Percentiles rank a stretch among this genome's conserved stretches.
Evolutionary conservation across 139 green algal genomes (phyloP).

Genomic region (Coelastrella sp.): DNA sequence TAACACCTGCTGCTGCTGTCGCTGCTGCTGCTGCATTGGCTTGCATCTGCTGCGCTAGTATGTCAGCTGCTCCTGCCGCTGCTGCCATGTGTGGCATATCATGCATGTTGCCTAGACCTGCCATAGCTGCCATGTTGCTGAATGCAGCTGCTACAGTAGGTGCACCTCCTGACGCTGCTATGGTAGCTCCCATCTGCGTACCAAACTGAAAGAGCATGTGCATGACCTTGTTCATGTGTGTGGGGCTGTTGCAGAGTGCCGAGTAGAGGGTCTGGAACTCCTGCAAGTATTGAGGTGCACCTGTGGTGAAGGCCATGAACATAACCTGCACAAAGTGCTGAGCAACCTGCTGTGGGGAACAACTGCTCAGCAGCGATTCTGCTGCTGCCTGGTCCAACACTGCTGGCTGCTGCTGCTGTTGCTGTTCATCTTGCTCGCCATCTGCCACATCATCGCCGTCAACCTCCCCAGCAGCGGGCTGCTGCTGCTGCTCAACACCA

Average conservation of each 20-base stretch:
- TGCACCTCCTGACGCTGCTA: slow-evolving; percentile 7
- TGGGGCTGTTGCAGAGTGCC: background rate
- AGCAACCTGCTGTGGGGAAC: background rate
- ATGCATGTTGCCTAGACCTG: background rate
- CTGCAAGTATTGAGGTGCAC: background rate
- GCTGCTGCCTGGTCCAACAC: background rate
- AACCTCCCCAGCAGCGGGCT: background rate
- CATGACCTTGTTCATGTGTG: slow-evolving; percentile 2
- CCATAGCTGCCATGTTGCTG: slow-evolving; percentile 21
- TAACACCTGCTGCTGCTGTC: background rate
- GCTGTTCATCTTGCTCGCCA: background rate
- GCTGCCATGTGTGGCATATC: background rate
- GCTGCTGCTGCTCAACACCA: slow-evolving; percentile 38
- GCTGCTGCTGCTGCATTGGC: slow-evolving; percentile 11
- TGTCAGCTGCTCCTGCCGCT: background rate
- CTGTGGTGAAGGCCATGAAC: slow-evolving; percentile 22
- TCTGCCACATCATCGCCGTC: slow-evolving; percentile 8
- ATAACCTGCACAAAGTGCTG: slow-evolving; percentile 36
- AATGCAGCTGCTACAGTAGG: slow-evolving; percentile 3
- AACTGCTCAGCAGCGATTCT: background rate
- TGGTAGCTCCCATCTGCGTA: slow-evolving; percentile 34
- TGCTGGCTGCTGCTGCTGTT: slow-evolving; percentile 2
- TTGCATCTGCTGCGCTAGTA: background rate
- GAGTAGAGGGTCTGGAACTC: slow-evolving; percentile 18
- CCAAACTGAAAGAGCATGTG: slow-evolving; percentile 38